Conservation (phyloP, 306 rosid species). For the Vachellia pachyceras region DNA sequence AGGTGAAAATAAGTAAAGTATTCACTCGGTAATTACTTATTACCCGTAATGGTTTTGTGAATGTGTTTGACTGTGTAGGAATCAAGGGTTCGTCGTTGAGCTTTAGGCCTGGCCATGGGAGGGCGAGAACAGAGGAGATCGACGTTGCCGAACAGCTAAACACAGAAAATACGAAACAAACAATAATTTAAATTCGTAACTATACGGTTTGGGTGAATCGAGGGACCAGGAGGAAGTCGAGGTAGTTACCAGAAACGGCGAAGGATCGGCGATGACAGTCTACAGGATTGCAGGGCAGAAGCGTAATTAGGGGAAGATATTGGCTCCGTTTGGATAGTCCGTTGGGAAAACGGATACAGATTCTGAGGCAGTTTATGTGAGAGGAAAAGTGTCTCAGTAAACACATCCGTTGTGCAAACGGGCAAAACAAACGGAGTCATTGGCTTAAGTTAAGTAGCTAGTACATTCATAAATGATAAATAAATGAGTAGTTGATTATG, state of each 20-base stretch:
- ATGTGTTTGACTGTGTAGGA: conserved; percentile 88
- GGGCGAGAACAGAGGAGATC: background rate
- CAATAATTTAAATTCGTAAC: background rate
- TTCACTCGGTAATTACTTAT: background rate
- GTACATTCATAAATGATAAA: too few relatives aligned
- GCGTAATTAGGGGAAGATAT: background rate
- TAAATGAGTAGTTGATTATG: too few relatives aligned
- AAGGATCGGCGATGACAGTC: background rate
- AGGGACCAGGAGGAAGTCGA: conserved; percentile 3
- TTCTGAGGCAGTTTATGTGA: too few relatives aligned
- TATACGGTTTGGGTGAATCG: conserved; percentile 35
- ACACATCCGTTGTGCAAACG: too few relatives aligned
- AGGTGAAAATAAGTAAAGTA: background rate
- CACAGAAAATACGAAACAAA: background rate
- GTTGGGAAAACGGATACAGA: too few relatives aligned
- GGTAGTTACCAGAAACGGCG: background rate
- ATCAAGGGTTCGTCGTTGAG: conserved; percentile 91
- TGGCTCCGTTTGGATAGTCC: too few relatives aligned
- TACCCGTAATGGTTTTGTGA: conserved; percentile 76
- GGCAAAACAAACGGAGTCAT: too few relatives aligned
- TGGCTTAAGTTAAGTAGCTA: too few relatives aligned
- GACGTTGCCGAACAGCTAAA: conserved; percentile 9
- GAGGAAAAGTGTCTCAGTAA: too few relatives aligned
- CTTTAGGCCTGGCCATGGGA: conserved; percentile 83
- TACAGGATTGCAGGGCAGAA: background rate